Conservation (phyloP, 441 rosid species). For the Capsella rubella region DNA sequence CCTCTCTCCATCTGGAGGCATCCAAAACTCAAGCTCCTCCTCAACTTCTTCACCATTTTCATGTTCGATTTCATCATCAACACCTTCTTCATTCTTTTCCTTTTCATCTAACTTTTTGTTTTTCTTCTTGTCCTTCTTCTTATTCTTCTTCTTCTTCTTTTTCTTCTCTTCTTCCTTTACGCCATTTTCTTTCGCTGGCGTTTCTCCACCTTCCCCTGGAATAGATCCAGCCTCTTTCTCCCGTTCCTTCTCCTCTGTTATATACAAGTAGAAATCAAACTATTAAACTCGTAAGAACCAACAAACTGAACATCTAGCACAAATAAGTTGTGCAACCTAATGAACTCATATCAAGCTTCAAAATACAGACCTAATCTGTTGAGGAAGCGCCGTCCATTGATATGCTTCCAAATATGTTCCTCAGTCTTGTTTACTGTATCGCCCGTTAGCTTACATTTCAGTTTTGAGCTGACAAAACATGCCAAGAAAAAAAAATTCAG, state of each 20-base stretch:
- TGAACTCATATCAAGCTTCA: background rate
- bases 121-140: slow-evolving; percentile 59
- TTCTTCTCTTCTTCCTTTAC: slow-evolving; percentile 50
- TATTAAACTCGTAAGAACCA: background rate
- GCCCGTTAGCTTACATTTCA: slow-evolving; percentile 90
- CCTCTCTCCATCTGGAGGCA: slow-evolving; percentile 83
- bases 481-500: slow-evolving; percentile 17
- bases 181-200: slow-evolving; percentile 36
- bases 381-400: slow-evolving; percentile 86
- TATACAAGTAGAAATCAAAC: slow-evolving; percentile 5
- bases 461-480: slow-evolving; percentile 60
- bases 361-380: slow-evolving; percentile 73
- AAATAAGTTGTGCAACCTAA: background rate
- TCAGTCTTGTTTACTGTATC: slow-evolving; percentile 88
- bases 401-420: slow-evolving; percentile 96
- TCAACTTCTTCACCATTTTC: slow-evolving; percentile 60
- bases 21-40: slow-evolving; percentile 87
- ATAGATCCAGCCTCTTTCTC: slow-evolving; percentile 47
- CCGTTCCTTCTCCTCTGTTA: slow-evolving; percentile 73
- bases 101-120: slow-evolving; percentile 30
- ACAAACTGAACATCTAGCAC: background rate
- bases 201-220: slow-evolving; percentile 45
- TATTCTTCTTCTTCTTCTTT: slow-evolving; percentile 52
- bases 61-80: slow-evolving; percentile 54
- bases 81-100: slow-evolving; percentile 45